phyloP scores from a whole-genome alignment of 2,329 filamentous ascomycete genomes.

The Colletotrichum shisoi region DNA sequence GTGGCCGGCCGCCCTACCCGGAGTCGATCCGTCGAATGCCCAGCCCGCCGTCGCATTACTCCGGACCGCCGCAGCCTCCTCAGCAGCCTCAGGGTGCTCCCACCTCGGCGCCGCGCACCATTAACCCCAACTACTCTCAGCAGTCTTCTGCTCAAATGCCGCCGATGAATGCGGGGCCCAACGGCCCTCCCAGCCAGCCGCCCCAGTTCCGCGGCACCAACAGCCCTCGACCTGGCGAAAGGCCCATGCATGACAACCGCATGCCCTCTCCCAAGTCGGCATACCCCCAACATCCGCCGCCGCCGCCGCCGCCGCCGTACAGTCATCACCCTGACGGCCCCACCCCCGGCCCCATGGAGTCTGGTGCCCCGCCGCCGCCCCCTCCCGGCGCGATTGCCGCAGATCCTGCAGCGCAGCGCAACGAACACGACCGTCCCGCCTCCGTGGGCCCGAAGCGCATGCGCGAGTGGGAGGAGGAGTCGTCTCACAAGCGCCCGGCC shows the following conservation, averaged over 20 bases:
- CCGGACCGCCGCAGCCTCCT: constrained; percentile 61
- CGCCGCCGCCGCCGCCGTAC: constrained; percentile 59
- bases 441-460: constrained; percentile 84
- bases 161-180: constrained; percentile 50
- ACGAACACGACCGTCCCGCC: constrained; percentile 75
- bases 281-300: constrained; percentile 77
- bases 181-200: constrained; percentile 61
- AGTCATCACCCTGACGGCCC: constrained; percentile 73
- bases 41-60: constrained; percentile 62
- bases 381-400: constrained; percentile 63
- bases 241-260: constrained; percentile 81
- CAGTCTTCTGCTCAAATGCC: constrained; percentile 53
- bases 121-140: constrained; percentile 67
- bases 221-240: constrained; percentile 84
- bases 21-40: constrained; percentile 59
- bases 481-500: constrained; percentile 80
- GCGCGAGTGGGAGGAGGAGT: constrained; percentile 92
- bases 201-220: constrained; percentile 76
- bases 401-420: constrained; percentile 68
- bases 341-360: constrained; percentile 68
- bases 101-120: constrained; percentile 60
- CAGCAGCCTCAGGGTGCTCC: constrained; percentile 52
- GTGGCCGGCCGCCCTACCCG: constrained; percentile 35
- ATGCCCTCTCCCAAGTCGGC: constrained; percentile 90
- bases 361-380: constrained; percentile 72